Evolutionary conservation across 305 asterid genomes (phyloP).

Genomic region (Fraxinus albicans): DNA sequence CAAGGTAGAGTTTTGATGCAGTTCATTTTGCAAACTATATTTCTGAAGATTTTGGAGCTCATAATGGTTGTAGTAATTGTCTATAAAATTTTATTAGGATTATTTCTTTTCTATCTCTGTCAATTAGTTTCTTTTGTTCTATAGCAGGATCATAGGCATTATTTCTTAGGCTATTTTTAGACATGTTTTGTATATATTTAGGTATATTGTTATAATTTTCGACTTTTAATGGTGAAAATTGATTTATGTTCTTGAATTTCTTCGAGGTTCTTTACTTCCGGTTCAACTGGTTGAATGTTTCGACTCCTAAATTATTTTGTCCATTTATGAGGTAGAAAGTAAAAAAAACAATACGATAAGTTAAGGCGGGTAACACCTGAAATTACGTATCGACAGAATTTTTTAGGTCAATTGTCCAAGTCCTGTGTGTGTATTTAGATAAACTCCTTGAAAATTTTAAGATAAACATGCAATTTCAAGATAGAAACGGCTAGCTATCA

Average conservation of each 20-base stretch:
- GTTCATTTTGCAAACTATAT: neutral
- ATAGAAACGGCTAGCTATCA: neutral
- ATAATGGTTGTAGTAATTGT: neutral
- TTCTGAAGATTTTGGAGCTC: neutral
- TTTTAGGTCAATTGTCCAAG: neutral
- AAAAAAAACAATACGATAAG: too few species aligned
- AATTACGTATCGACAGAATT: too few species aligned
- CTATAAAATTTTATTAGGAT: neutral
- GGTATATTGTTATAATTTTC: neutral
- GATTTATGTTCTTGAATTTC: neutral
- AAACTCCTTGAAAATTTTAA: neutral
- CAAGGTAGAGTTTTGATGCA: neutral
- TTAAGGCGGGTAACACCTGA: neutral
- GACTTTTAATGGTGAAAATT: neutral
- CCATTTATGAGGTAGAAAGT: too few species aligned
- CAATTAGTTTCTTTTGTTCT: neutral
- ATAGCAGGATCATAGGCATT: neutral
- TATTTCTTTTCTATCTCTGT: neutral
- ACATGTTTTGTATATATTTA: neutral
- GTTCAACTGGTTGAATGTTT: too few species aligned
- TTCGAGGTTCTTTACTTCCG: neutral
- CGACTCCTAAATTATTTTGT: too few species aligned
- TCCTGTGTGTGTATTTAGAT: neutral
- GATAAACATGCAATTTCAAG: neutral
- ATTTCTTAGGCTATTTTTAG: neutral